Evolutionary conservation across 1,139 yeast genomes (phyloP).

Genomic region (Yamadazyma mexicana): DNA sequence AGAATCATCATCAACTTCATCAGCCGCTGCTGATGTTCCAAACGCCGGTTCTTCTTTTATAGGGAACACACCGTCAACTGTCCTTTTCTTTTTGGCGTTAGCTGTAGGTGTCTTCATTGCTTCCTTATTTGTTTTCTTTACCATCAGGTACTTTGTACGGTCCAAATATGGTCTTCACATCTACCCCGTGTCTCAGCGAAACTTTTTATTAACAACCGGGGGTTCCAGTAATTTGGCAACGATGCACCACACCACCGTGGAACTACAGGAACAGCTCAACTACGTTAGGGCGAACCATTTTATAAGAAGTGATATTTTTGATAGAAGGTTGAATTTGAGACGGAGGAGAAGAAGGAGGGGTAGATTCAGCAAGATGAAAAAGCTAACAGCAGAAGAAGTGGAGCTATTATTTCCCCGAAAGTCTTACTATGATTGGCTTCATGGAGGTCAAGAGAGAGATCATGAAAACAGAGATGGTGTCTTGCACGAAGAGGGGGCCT

Average conservation of each 20-base stretch:
- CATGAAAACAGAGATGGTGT: slow-evolving; percentile 33
- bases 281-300: slow-evolving; percentile 34
- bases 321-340: slow-evolving; percentile 22
- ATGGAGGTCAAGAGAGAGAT: slow-evolving; percentile 53
- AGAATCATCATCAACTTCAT: not conserved
- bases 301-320: slow-evolving; percentile 31
- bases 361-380: slow-evolving; percentile 48
- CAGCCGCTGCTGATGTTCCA: not conserved
- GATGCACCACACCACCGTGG: slow-evolving; percentile 23
- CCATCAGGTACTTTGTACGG: slow-evolving; percentile 57
- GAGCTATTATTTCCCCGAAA: slow-evolving; percentile 65
- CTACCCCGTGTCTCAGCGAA: slow-evolving; percentile 35
- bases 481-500: slow-evolving; percentile 30
- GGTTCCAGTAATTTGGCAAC: slow-evolving; percentile 6
- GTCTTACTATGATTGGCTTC: slow-evolving; percentile 61
- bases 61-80: slow-evolving; percentile 56
- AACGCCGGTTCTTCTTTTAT: slow-evolving; percentile 25
- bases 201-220: slow-evolving; percentile 12
- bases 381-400: slow-evolving; percentile 59
- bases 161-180: slow-evolving; percentile 56
- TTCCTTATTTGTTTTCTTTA: slow-evolving; percentile 53
- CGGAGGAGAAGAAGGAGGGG: slow-evolving; percentile 35
- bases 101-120: slow-evolving; percentile 64
- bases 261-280: slow-evolving; percentile 37
- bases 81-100: slow-evolving; percentile 60